phyloP scores from a whole-genome alignment of 2,329 filamentous ascomycete species.

The Xylariaceae sp. region DNA sequence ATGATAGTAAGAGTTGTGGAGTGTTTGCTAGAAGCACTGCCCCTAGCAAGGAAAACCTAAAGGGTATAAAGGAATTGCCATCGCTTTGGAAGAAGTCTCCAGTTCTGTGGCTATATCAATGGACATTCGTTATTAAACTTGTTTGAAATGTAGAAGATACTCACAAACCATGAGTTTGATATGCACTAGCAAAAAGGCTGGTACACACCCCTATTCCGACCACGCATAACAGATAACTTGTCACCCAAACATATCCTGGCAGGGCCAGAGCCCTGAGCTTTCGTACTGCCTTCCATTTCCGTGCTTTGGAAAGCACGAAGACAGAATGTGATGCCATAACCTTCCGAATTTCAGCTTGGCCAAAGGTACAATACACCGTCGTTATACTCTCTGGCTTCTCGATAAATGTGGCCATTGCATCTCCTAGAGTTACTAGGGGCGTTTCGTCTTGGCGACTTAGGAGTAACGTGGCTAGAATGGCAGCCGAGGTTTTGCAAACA shows the following conservation, averaged over 20 bases:
- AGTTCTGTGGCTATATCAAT: not conserved
- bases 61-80: not conserved
- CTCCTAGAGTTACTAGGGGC: conserved; percentile 6
- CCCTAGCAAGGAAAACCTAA: not conserved
- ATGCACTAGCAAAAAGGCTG: not conserved
- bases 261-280: not conserved
- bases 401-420: conserved; percentile 5
- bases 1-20: not conserved
- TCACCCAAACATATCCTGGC: not conserved
- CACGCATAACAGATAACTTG: not conserved
- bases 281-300: not conserved
- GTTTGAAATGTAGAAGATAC: too few relatives aligned
- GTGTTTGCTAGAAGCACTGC: not conserved
- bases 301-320: not conserved
- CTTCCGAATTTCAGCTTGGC: not conserved
- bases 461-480: not conserved
- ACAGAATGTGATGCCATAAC: not conserved
- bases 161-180: too few relatives aligned
- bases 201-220: not conserved
- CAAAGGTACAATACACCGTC: not conserved
- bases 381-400: not conserved
- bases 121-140: not conserved
- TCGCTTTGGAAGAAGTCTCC: not conserved
- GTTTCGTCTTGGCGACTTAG: not conserved
- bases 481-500: not conserved